Conservation (phyloP, 306 rosid species). For the Sophora flavescens region DNA sequence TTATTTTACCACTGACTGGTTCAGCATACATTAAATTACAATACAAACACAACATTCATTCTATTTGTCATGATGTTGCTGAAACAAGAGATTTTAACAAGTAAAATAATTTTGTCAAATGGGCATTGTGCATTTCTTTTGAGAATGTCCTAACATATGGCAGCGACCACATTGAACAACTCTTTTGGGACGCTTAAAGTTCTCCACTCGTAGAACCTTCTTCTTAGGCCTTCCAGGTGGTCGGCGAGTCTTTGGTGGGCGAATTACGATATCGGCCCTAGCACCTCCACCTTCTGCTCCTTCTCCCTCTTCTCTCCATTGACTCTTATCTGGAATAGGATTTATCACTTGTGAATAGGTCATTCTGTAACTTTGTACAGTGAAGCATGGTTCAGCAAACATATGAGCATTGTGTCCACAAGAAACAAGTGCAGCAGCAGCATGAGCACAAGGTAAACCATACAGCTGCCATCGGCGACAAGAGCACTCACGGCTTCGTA, state of each 20-base stretch:
- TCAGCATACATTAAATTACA: conserved; percentile 66
- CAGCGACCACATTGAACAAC: conserved; percentile 98
- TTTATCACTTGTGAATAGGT: conserved; percentile 81
- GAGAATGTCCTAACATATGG: conserved; percentile 98
- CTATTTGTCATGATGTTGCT: conserved; percentile 52
- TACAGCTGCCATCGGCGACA: conserved; percentile 98
- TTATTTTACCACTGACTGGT: conserved; percentile 56
- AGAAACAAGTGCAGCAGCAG: conserved; percentile 97
- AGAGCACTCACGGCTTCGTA: conserved; percentile 84
- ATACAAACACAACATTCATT: conserved; percentile 60
- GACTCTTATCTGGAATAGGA: conserved; percentile 81
- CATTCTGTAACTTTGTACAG: conserved; percentile 78
- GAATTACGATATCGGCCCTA: conserved; percentile 69
- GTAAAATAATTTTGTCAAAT: conserved; percentile 59
- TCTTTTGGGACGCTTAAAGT: conserved; percentile 94
- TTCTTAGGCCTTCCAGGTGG: conserved; percentile 99
- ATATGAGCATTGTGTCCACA: conserved; percentile 87
- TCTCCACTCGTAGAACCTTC: conserved; percentile 90
- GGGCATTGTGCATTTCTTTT: conserved; percentile 94
- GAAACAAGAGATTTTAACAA: conserved; percentile 47
- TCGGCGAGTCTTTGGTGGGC: conserved; percentile 91
- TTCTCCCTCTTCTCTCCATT: conserved; percentile 79
- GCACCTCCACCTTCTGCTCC: conserved; percentile 89
- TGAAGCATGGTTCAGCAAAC: conserved; percentile 95
- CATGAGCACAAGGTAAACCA: conserved; percentile 98